These are phyloP conservation scores for Phlegmacium glaucopus DNA, from an alignment of 768 basidiomycete genomes.

Conservation along the genomic window DNA sequence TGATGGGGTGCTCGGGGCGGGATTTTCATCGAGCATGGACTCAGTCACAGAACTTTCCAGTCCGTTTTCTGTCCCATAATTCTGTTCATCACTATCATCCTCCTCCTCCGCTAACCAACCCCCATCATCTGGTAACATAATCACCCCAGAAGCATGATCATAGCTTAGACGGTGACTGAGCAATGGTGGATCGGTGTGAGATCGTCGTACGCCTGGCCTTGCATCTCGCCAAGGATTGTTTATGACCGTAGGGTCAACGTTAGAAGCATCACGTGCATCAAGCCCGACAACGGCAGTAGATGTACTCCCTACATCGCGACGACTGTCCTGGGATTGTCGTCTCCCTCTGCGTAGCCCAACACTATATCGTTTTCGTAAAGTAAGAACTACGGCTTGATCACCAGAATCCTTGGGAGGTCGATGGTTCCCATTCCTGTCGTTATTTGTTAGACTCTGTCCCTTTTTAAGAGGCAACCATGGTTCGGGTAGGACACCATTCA, in stretches of 20 bases:
- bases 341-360: conserved; percentile 35
- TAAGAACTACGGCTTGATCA: conserved; percentile 73
- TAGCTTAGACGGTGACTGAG: conserved; percentile 71
- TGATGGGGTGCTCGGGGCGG: conserved; percentile 8
- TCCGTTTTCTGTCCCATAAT: conserved; percentile 34
- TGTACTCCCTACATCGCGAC: not conserved
- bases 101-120: conserved; percentile 61
- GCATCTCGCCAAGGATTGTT: conserved; percentile 68
- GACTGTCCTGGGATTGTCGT: conserved; percentile 15
- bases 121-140: conserved; percentile 77
- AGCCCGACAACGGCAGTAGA: not conserved
- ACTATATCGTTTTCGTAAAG: conserved; percentile 71
- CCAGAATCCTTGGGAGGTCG: conserved; percentile 38
- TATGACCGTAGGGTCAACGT: conserved; percentile 19
- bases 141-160: conserved; percentile 84
- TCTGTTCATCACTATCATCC: conserved; percentile 40
- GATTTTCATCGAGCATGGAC: conserved; percentile 21
- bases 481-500: conserved; percentile 88
- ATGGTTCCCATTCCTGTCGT: conserved; percentile 29
- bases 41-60: conserved; percentile 25
- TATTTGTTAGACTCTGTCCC: conserved; percentile 71
- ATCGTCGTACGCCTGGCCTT: not conserved
- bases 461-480: conserved; percentile 94
- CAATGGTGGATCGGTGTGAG: conserved; percentile 6
- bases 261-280: not conserved